Evolutionary conservation across 495 filamentous ascomycete genomes (phyloP).

Genomic region (Aspergillus nanangensis): DNA sequence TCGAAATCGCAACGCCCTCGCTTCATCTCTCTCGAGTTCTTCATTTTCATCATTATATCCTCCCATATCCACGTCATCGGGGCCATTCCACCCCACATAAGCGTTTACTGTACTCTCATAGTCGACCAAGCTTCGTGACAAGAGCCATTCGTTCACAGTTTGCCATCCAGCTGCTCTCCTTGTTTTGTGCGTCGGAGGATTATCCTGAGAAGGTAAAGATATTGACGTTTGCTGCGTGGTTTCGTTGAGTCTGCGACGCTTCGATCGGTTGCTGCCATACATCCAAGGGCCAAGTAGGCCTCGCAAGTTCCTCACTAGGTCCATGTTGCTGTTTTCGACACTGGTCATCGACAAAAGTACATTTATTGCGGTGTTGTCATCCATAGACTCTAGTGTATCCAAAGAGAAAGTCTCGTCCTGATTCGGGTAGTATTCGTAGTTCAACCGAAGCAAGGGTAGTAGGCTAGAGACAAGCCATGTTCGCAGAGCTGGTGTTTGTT

Average conservation of each 20-base stretch:
- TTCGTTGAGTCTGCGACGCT: constrained; percentile 48
- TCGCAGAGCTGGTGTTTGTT: constrained; percentile 59
- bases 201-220: constrained; percentile 19
- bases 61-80: constrained; percentile 72
- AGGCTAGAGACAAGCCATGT: constrained; percentile 75
- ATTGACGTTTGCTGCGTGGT: constrained; percentile 25
- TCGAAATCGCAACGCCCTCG: constrained; percentile 48
- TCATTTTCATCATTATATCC: constrained; percentile 51
- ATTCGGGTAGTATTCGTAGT: constrained; percentile 75
- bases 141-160: constrained; percentile 76
- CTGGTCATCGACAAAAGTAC: constrained; percentile 63
- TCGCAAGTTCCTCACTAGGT: constrained; percentile 65
- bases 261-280: constrained; percentile 62
- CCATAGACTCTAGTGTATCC: constrained; percentile 51
- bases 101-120: constrained; percentile 50
- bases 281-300: constrained; percentile 81
- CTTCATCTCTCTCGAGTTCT: constrained; percentile 48
- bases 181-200: constrained; percentile 14
- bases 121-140: constrained; percentile 52
- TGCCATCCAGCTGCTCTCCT: constrained; percentile 58
- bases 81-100: constrained; percentile 75
- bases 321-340: constrained; percentile 32
- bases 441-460: constrained; percentile 73
- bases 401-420: constrained; percentile 53
- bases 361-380: constrained; percentile 58